Percentiles rank a stretch among this genome's conserved stretches.
Evolutionary conservation across 192 early-diverging fungal genomes (phyloP).

Genomic region (Coemansia sp.): DNA sequence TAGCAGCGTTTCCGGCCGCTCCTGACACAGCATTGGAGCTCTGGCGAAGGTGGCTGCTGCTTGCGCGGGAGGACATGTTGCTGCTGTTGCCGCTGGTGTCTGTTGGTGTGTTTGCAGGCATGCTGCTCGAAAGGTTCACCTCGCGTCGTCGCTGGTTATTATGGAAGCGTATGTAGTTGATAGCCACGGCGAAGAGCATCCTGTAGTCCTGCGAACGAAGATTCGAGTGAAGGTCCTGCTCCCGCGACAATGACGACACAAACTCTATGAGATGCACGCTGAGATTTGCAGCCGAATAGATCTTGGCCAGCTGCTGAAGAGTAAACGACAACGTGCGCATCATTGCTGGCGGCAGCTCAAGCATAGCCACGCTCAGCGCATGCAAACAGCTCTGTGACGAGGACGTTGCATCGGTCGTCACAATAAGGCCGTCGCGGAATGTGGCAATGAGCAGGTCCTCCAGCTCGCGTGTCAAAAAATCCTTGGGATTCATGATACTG

Average conservation of each 20-base stretch:
- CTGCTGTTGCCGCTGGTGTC: conserved; percentile 9
- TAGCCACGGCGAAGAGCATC: conserved; percentile 86
- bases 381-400: conserved; percentile 81
- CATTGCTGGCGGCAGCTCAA: conserved; percentile 78
- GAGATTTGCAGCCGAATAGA: conserved; percentile 74
- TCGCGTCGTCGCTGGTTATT: conserved; percentile 48
- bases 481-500: conserved; percentile 49
- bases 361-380: conserved; percentile 73
- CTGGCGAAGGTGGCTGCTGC: conserved; percentile 2
- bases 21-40: conserved; percentile 4
- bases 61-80: conserved; percentile 18
- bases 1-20: neutral
- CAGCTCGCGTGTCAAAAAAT: conserved; percentile 64
- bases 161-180: conserved; percentile 75
- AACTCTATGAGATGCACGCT: conserved; percentile 90
- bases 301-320: conserved; percentile 74
- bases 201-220: conserved; percentile 79
- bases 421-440: conserved; percentile 71
- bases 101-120: neutral
- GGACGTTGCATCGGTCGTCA: conserved; percentile 58
- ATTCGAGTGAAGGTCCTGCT: conserved; percentile 76
- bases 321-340: conserved; percentile 70
- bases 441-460: conserved; percentile 71
- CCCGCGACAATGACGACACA: conserved; percentile 79
- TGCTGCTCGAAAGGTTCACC: conserved; percentile 10